A percentile compares a stretch with the other conserved stretches of the same genome.
Evolutionary conservation across 2,329 filamentous ascomycete species (phyloP).

Genomic region (Aschersonia sp.): DNA sequence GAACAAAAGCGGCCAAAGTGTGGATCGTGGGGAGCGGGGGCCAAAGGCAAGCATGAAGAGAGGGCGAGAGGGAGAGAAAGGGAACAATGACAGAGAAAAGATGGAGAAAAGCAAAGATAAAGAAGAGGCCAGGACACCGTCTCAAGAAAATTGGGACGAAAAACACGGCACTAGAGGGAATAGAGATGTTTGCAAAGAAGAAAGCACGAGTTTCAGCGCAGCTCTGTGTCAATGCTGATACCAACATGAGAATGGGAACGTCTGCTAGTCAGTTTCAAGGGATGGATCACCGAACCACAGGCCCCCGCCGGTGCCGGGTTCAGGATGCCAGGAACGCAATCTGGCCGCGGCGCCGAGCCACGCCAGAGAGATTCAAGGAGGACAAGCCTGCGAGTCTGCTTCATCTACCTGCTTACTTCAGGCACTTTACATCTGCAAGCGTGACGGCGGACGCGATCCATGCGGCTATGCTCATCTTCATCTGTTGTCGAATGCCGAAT

Average conservation of each 20-base stretch:
- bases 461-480: too few relatives aligned
- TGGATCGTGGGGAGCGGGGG: too few relatives aligned
- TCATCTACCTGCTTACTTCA: not conserved
- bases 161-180: slow-evolving; percentile 2
- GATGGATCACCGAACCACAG: slow-evolving; percentile 13
- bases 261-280: slow-evolving; percentile 40
- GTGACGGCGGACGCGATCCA: too few relatives aligned
- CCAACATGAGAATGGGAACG: slow-evolving; percentile 32
- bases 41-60: not conserved
- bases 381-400: not conserved
- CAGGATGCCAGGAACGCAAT: not conserved
- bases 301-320: slow-evolving; percentile 2
- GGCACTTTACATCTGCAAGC: too few relatives aligned
- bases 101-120: not conserved
- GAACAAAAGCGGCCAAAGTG: too few relatives aligned
- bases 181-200: slow-evolving; percentile 6
- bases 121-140: not conserved
- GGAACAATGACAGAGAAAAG: not conserved
- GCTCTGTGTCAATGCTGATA: slow-evolving; percentile 24
- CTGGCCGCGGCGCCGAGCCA: slow-evolving; percentile 1
- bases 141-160: slow-evolving; percentile 1
- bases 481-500: not conserved
- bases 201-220: slow-evolving; percentile 4
- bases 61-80: not conserved
- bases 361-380: not conserved